Evolutionary conservation across 2,329 filamentous ascomycete genomes (phyloP).

Genomic region (Diaporthe nobilis): DNA sequence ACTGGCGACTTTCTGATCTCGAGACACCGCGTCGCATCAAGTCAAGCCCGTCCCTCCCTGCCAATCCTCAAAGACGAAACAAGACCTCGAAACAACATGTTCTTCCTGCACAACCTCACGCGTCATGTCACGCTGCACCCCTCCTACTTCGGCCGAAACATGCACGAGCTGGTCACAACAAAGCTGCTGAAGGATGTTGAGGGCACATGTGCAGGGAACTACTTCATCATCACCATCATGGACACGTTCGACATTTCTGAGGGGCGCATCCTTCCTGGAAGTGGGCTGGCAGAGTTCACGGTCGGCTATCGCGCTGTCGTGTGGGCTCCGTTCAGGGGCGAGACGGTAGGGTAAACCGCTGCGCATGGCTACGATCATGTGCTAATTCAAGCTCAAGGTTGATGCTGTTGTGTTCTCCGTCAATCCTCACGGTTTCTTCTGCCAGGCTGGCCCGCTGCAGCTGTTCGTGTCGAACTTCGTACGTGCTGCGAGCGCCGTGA

Average conservation of each 20-base stretch:
- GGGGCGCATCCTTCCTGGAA: conserved; percentile 91
- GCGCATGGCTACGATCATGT: conserved; percentile 27
- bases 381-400: conserved; percentile 69
- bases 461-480: conserved; percentile 89
- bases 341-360: conserved; percentile 76
- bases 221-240: conserved; percentile 98
- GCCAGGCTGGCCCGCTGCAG: conserved; percentile 82
- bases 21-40: conserved; percentile 10
- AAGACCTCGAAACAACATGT: conserved; percentile 74
- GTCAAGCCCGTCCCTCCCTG: not conserved
- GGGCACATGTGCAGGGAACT: conserved; percentile 93
- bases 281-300: conserved; percentile 92
- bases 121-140: conserved; percentile 95
- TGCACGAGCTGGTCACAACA: conserved; percentile 90
- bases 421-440: conserved; percentile 92
- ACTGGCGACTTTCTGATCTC: not conserved
- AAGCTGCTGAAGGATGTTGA: conserved; percentile 94
- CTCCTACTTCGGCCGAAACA: conserved; percentile 95
- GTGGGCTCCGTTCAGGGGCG: conserved; percentile 97
- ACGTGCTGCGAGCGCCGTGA: conserved; percentile 54
- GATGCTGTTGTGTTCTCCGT: conserved; percentile 95
- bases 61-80: not conserved
- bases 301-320: conserved; percentile 96
- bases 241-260: conserved; percentile 96
- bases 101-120: conserved; percentile 98